A percentile compares a stretch with the other conserved stretches of the same genome.
Evolutionary conservation across 1,284 basidiomycete genomes (phyloP).

Genomic region (Heimioporus retisporus): DNA sequence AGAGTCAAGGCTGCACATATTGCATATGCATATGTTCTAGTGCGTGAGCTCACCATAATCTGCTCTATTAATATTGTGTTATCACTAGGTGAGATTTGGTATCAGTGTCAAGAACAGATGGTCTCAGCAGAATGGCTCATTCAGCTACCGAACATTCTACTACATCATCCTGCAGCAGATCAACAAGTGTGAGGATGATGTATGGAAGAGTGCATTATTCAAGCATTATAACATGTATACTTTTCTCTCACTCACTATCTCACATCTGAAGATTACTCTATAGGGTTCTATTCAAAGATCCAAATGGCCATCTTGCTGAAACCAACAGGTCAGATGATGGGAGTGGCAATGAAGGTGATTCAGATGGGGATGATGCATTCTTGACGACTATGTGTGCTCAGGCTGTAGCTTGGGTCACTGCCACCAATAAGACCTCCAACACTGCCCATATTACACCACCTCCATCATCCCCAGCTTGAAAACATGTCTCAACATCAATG

Average conservation of each 20-base stretch:
- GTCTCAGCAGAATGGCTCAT: not conserved
- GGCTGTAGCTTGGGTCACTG: not conserved
- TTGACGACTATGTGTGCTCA: not conserved
- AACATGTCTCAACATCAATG: no score
- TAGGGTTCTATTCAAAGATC: slow-evolving; percentile 1
- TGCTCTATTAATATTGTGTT: not conserved
- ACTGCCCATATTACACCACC: not conserved
- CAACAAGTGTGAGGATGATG: not conserved
- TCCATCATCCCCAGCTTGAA: not conserved
- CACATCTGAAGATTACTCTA: no score
- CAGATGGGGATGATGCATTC: not conserved
- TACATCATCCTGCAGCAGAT: not conserved
- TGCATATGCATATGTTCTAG: not conserved
- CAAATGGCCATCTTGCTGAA: not conserved
- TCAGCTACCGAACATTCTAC: not conserved
- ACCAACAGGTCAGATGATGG: not conserved
- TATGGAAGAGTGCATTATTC: not conserved
- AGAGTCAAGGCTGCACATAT: not conserved
- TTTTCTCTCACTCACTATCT: not conserved
- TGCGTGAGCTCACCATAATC: not conserved
- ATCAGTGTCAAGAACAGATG: not conserved
- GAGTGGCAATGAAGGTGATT: no score
- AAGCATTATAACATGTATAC: not conserved
- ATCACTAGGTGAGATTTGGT: not conserved
- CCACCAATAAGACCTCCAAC: not conserved